Evolutionary conservation across 2,329 filamentous ascomycete genomes (phyloP).

Genomic region (Diaporthe ampelina): DNA sequence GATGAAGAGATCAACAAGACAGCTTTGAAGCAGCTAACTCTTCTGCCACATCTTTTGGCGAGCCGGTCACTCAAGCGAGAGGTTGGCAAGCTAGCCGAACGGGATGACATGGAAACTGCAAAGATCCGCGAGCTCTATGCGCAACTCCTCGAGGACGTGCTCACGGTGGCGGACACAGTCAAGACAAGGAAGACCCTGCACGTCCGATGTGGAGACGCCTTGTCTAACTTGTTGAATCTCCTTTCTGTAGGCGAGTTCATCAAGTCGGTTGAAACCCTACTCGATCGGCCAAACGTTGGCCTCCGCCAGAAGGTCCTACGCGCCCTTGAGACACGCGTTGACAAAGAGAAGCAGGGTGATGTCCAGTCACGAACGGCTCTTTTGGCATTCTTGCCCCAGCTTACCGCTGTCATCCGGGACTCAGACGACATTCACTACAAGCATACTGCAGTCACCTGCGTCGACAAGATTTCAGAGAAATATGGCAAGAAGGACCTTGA

Average conservation of each 20-base stretch:
- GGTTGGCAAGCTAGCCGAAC: constrained; percentile 69
- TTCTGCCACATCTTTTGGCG: constrained; percentile 70
- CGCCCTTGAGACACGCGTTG: constrained; percentile 84
- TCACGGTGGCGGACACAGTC: constrained; percentile 75
- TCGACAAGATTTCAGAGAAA: constrained; percentile 93
- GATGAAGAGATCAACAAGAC: constrained; percentile 64
- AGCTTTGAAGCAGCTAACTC: constrained; percentile 67
- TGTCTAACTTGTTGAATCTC: constrained; percentile 86
- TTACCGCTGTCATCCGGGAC: constrained; percentile 82
- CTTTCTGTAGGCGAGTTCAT: constrained; percentile 91
- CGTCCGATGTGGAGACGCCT: constrained; percentile 74
- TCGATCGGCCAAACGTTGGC: constrained; percentile 81
- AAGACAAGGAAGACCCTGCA: constrained; percentile 70
- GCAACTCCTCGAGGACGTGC: constrained; percentile 74
- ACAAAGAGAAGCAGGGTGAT: constrained; percentile 79
- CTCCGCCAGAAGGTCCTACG: constrained; percentile 84
- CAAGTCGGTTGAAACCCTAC: constrained; percentile 85
- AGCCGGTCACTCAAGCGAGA: constrained; percentile 70
- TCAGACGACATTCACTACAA: constrained; percentile 82
- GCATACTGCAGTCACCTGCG: constrained; percentile 87
- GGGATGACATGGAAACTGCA: constrained; percentile 75
- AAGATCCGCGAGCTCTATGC: constrained; percentile 79
- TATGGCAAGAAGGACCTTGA: constrained; percentile 93
- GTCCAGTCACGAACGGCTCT: constrained; percentile 76
- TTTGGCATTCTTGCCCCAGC: constrained; percentile 82